Base-by-base conservation (phyloP, 1,139 yeast genomes). In the Zygoascus hellenicus region DNA sequence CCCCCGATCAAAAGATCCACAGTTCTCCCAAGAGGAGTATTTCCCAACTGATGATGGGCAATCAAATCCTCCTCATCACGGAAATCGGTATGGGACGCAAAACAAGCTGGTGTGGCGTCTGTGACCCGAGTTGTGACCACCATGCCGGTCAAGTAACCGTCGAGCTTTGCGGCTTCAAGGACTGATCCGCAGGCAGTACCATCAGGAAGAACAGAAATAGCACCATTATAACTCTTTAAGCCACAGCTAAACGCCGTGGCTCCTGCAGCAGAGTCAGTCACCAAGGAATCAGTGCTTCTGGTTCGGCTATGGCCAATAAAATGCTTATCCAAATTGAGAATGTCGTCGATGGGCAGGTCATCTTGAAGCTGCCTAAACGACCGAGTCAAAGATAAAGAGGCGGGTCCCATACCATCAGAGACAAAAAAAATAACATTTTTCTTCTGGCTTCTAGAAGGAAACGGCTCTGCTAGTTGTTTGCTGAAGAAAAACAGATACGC, bases 261-360 rank as follows among this genome's bases (percentile, higher is more conserved):
- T 14, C 96, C 96, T 2, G 96, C 96, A 9, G 96, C 96, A 28
- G 94, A 83, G 63, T 88, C 96, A 0, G 96, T 88, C 51, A 88
- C 76, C 54, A 83, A 70, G 1, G 92, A 83, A 50, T 74, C 71
- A 32, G 78, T 75, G 11, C 95, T 83, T 52, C 86, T 72, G 0
- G 96, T 88, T 55, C 95, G 75, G 5, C 92, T 81, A 36, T 82
- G 73, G 17, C 96, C 96, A 47, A 87, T 73, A 38, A 86, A 67
- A 60, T 80, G 77, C 48, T 76, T 67, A 62, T 88, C 96, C 37
- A 88, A 61, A 9, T 70, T 65, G 53, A 88, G 71, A 28, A 75
- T 65, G 54, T 81, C 82, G 55, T 76, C 74, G 41, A 70, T 65
- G 2, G 75, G 63, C 41, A 83, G 68, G 3, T 67, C 66, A 46